Conservation (phyloP, 2,329 filamentous ascomycete genomes). For the Diaporthe batatas region DNA sequence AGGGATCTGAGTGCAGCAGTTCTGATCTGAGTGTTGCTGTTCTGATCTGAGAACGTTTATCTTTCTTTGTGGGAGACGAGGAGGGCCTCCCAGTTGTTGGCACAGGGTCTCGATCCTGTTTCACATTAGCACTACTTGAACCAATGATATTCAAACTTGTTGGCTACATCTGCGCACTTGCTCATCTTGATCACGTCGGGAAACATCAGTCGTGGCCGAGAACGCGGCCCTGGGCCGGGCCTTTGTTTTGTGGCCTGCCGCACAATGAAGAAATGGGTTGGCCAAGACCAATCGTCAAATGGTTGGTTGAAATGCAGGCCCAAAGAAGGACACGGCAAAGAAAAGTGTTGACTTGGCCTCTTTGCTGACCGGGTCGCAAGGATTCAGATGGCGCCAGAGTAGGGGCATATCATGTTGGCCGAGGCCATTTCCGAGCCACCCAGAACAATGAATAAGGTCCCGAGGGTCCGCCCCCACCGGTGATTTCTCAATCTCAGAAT, state of each 20-base stretch:
- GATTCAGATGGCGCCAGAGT: background rate
- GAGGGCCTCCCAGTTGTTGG: background rate
- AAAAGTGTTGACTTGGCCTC: background rate
- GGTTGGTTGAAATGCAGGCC: background rate
- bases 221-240: background rate
- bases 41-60: background rate
- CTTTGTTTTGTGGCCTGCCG: background rate
- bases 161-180: background rate
- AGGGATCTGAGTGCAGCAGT: conserved; percentile 42
- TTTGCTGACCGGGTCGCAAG: background rate
- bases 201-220: background rate
- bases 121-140: background rate
- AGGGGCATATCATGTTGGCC: conserved; percentile 1
- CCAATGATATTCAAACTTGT: background rate
- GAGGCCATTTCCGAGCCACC: background rate
- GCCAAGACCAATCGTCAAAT: background rate
- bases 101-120: background rate
- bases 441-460: background rate
- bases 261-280: background rate
- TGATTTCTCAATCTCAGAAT: background rate
- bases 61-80: background rate
- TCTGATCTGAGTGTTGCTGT: too few species aligned
- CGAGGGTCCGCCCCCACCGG: background rate
- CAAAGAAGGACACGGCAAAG: background rate
- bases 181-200: background rate